Percentiles rank a stretch among this genome's conserved stretches.
Conservation (phyloP, 768 basidiomycete species). For the Suillus luteus region DNA sequence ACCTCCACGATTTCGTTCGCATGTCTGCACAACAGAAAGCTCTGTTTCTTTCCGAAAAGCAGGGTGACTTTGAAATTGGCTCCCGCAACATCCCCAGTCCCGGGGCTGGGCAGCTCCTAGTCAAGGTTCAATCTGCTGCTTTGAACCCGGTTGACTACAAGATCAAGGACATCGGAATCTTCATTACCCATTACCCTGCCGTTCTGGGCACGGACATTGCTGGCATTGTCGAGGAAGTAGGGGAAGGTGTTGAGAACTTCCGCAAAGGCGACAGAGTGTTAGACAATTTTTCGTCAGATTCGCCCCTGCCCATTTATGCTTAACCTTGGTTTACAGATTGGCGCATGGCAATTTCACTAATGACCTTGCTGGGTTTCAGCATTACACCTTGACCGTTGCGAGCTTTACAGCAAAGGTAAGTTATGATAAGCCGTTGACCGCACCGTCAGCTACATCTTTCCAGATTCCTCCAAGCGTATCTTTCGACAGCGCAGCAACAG, state of each 20-base stretch:
- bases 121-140: conserved; percentile 40
- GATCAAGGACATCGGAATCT: conserved; percentile 34
- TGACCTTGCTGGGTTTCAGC: conserved; percentile 40
- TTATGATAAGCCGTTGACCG: neutral
- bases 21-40: conserved; percentile 36
- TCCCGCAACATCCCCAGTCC: conserved; percentile 34
- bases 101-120: conserved; percentile 41
- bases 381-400: conserved; percentile 37
- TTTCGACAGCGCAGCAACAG: conserved; percentile 47
- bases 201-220: conserved; percentile 39
- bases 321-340: conserved; percentile 29
- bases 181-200: conserved; percentile 38
- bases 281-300: conserved; percentile 10
- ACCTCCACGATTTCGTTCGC: neutral
- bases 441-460: neutral
- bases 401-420: conserved; percentile 41
- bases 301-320: conserved; percentile 18
- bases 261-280: conserved; percentile 45
- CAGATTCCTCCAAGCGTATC: conserved; percentile 47
- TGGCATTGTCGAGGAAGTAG: conserved; percentile 43
- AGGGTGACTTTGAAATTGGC: conserved; percentile 33
- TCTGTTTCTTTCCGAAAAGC: conserved; percentile 27
- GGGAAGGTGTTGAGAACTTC: conserved; percentile 37
- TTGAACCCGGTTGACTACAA: conserved; percentile 52
- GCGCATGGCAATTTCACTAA: conserved; percentile 30